Base-by-base conservation (phyloP, 306 rosid genomes). In the Pachyrhizus erosus region DNA sequence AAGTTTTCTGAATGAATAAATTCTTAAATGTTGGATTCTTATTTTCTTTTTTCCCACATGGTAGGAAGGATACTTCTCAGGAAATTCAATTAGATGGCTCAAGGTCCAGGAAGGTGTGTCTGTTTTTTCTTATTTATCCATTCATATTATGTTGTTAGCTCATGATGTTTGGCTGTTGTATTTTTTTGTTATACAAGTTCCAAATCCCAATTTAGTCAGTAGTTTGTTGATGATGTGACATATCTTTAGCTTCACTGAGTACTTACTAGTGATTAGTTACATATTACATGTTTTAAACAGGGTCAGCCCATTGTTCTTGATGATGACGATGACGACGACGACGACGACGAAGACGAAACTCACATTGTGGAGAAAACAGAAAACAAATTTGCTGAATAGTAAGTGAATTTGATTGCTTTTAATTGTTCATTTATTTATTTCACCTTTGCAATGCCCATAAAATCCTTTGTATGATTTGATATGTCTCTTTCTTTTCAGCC, bases 251-350 rank as follows among this genome's bases (percentile, higher is more conserved):
- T 71, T 76, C 60, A 52, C 18, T 71, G 43, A 27, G 72, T 43
- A 27, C 58, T 45, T 11, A 34, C 55, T 15, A 37, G 61, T 65
- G 51, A 39, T 74, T 29, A 58, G 48, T 80, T 72, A 77, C 69
- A 72, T 14, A 21, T 67, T 15, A 46, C 84, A 33, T 82, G 57
- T 72, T 80, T 80, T 68, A 46, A 77, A 84, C 86, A 96, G 93
- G 91, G 80, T 80, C 83, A 75, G 45, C 89, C 93, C 62, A 86
- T 96, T 89, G 92, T 91, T 82, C 91, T 92, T 51, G 89, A 85
- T 85, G 98, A 89, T 29, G 99, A 93, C 54, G 97, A 92, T 23
- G 81, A 65, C 1, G 82, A 70, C 29, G 94, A 91, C 23, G 94
- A 93, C 52, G 96, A 91, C 37, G 29, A 61, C 0, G 97, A 89